Base-by-base conservation (phyloP, 1,139 yeast genomes). In the Yamadazyma pseudoaaseri region DNA sequence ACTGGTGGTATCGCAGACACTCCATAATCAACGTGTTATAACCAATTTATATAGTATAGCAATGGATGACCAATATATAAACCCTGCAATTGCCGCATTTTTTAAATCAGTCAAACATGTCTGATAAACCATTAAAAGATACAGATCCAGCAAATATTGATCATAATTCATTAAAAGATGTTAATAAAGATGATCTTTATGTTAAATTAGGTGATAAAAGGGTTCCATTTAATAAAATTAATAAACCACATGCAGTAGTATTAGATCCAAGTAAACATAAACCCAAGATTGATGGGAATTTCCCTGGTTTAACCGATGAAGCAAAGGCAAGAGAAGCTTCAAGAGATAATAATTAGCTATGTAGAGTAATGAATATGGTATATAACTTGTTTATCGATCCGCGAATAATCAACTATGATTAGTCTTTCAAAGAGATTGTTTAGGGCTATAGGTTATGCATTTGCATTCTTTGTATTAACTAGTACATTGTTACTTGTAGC, bases 1-100 rank as follows among this genome's bases (percentile, higher is more conserved):
- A 70, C 76, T 8, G 77, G 76, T 2, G 76, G 76, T 7, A 36
- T 30, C 13, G 25, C n/a, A n/a, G n/a, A n/a, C n/a, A n/a, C n/a
- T n/a, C n/a, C n/a, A n/a, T n/a, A n/a, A n/a, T n/a, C n/a, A 10
- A 10, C 21, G 21, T 18, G 21, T 7, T 10, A 10, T 18, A 7
- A 18, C 21, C 21, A 18, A 18, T 18, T 18, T 10, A 18, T 18
- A 8, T 12, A 8, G 13, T 22, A 22, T 22, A 22, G 25, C 25
- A 22, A 22, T 22, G n/a, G n/a, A 22, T 22, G 25, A 22, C 25
- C 25, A 6, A 7, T 10, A 18, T 18, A 10, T 7, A 18, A 18
- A 7, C 21, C n/a, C n/a, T 10, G 21, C 21, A 18, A 18, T 18
- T 18, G 20, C 9, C 20, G 20, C 14, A 25, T 16, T 18, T 16